A percentile compares a stretch with the other conserved stretches of the same genome.
These are phyloP conservation scores for Parathielavia hyrcaniae DNA, from an alignment of 495 filamentous ascomycete species.

Conservation along the genomic window DNA sequence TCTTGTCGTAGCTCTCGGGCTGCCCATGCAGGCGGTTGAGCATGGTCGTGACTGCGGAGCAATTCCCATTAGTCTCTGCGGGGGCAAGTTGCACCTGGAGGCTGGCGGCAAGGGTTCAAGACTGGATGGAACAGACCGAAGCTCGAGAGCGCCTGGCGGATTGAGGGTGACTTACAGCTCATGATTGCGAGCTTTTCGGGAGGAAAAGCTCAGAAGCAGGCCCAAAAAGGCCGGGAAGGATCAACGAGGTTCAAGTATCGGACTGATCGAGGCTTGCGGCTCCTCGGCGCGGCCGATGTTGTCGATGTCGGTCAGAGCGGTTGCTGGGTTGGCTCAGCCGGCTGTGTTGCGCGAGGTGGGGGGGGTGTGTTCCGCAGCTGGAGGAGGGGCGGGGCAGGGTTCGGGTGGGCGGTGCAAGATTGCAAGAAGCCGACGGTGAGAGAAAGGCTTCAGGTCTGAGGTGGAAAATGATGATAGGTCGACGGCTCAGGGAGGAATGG, in stretches of 20 bases:
- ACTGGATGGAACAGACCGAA: constrained; percentile 24
- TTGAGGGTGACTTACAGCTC: constrained; percentile 36
- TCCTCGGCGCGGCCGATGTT: constrained; percentile 1
- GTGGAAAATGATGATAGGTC: constrained; percentile 1
- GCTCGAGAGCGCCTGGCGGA: constrained; percentile 21
- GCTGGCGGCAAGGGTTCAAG: not conserved
- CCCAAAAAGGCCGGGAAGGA: not conserved
- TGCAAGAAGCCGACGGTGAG: constrained; percentile 16
- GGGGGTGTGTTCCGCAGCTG: not conserved
- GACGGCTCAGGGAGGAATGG: constrained; percentile 16
- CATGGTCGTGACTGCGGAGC: constrained; percentile 69
- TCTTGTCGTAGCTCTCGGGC: constrained; percentile 97
- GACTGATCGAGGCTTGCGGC: not conserved
- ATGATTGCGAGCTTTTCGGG: constrained; percentile 28
- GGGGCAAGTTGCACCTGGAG: not conserved
- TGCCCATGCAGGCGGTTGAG: constrained; percentile 97
- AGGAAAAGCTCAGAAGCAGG: constrained; percentile 13
- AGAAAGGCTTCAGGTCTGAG: not conserved
- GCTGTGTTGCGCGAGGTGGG: constrained; percentile 19
- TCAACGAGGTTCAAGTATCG: constrained; percentile 11
- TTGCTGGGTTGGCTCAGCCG: not conserved
- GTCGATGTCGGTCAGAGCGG: constrained; percentile 1
- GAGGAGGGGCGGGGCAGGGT: constrained; percentile 11
- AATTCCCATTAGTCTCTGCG: constrained; percentile 17
- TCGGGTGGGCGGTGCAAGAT: constrained; percentile 14